Base-by-base conservation (phyloP, 495 filamentous ascomycete genomes). In the Lophiostoma macrostomum region DNA sequence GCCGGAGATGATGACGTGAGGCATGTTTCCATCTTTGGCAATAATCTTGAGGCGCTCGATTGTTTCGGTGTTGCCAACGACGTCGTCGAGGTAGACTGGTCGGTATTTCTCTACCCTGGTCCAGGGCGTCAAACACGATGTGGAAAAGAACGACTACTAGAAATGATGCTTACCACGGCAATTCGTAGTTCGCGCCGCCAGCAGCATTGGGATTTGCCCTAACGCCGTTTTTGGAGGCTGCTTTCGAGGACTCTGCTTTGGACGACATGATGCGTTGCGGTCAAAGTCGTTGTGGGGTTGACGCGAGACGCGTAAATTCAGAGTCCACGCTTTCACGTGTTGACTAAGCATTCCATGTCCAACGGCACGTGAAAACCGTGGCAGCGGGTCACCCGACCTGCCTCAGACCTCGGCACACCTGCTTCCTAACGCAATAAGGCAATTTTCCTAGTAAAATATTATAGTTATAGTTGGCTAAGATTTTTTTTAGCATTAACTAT, bases 21-120 rank as follows among this genome's bases (percentile, higher is more conserved):
- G 93, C 88, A 99, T 96, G 73, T 99, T 99, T 61, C 93, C 93
- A 76, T 99, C 93, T 70, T 90, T 93, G 14, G 94, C 91, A 60
- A 99, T 99, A 61, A 99, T 97, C 69, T 99, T 97, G 60, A 99
- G 75, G 16, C 93, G 87, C 70, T 96, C 94, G 61, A 99, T 85
- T 0, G 93, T 99, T 68, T 99, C 93, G 11, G 84, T 94, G 67
- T 99, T 99, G 54, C 93, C 93, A 47, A 97, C 94, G 41, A 99
- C 82, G 66, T 99, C 93, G 73, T 96, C 90, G 28, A 99, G 85
- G 74, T 90, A 88, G 42, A 91, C 75, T 0, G 93, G 93, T 34
- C 93, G 82, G 72, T 99, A 99, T 69, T 99, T 99, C 71, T 99
- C 93, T 30, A 99, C 94, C 93, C 93, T 96, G 55, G 27, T 16